phyloP scores from a whole-genome alignment of 257 asterid genomes.

The Paraleonurus japonicus region DNA sequence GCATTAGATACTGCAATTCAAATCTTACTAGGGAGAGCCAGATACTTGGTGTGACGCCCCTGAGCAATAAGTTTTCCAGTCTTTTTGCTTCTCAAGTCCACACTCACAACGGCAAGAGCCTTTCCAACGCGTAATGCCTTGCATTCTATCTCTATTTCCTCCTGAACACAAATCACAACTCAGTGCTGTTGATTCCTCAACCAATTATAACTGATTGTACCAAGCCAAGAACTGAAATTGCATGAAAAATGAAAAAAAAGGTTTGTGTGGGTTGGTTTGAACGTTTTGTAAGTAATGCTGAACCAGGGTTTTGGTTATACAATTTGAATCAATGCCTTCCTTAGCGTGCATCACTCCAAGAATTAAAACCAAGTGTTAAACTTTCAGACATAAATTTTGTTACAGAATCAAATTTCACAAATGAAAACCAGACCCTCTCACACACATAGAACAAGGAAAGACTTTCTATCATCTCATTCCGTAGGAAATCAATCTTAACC shows the following conservation, averaged over 20 bases:
- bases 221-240: background rate
- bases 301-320: background rate
- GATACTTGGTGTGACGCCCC: conserved; percentile 82
- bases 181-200: background rate
- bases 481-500: background rate
- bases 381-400: background rate
- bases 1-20: conserved; percentile 24
- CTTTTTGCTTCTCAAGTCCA: conserved; percentile 64
- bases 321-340: background rate
- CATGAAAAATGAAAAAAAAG: background rate
- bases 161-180: conserved; percentile 41
- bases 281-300: background rate
- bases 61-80: conserved; percentile 73
- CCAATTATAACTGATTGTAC: background rate
- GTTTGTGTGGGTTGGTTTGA: background rate
- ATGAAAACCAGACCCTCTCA: background rate
- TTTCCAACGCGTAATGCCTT: conserved; percentile 73
- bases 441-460: background rate
- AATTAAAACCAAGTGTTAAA: too few species aligned
- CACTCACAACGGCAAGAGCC: conserved; percentile 69
- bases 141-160: conserved; percentile 77
- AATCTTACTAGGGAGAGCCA: conserved; percentile 56
- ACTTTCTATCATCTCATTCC: background rate
- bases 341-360: background rate
- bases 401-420: background rate